Evolutionary conservation across 2,329 filamentous ascomycete genomes (phyloP), one percentile per base, ranked within the genome.

Genomic region (Alternaria sp.): DNA sequence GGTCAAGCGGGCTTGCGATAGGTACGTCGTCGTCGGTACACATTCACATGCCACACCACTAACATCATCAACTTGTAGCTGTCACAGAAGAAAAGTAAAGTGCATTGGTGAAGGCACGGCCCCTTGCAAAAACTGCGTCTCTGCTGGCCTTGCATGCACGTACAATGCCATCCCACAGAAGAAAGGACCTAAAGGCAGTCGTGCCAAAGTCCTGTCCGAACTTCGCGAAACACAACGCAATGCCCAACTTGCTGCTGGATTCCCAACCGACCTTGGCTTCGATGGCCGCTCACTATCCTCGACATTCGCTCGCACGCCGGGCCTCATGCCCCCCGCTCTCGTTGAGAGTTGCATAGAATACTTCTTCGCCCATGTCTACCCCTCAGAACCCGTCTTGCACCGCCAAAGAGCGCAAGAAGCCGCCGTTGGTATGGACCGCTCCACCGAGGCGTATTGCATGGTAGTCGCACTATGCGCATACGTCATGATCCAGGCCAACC

Each of bases 121-220:
- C 58, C 86, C 87, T 5, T 90, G 88, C 80, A 87, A 87, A 76
- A 88, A 89, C 72, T 90, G 88, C 75, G 78, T 83, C 57, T 85
- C 85, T 61, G 87, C 87, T 28, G 84, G 86, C 23, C 82, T 90
- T 64, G 84, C 81, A n/a, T 90, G 88, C 80, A 89, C 87, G 67
- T 87, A 88, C 75, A 88, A 89, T 71, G 87, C 88, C 71, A 85
- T 90, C 46, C 88, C 88, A 14, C 86, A 88, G 76, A 89, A 89
- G 77, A 86, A 89, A 69, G 88, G 88, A 3, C 88, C 88, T 12
- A 90, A 89, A 71, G 86, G 86, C 26, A 87, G 86, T 54, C 84
- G 87, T 63, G 88, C 88, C 33, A 87, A 88, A 68, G 87, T 90
- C 44, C 87, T 90, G 61, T 88, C 87, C 64, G 87, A 89, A 78